These are phyloP conservation scores for Blumeria hordei DNA, from an alignment of 2,329 filamentous ascomycete genomes.

Conservation along the genomic window DNA sequence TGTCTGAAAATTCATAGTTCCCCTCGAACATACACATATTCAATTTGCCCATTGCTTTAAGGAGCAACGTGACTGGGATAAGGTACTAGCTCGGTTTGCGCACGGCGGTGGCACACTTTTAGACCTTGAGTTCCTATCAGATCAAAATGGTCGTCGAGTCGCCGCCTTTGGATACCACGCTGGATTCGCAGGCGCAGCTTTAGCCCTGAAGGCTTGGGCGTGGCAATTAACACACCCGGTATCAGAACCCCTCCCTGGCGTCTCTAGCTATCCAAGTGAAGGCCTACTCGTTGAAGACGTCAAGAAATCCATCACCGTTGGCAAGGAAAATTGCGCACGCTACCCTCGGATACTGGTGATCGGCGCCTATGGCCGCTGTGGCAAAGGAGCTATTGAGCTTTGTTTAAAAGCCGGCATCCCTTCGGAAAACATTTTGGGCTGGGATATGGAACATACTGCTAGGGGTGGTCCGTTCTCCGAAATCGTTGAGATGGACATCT, in stretches of 20 bases:
- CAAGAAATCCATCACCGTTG: slow-evolving; percentile 42
- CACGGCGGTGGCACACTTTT: slow-evolving; percentile 53
- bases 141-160: slow-evolving; percentile 45
- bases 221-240: slow-evolving; percentile 52
- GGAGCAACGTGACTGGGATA: slow-evolving; percentile 54
- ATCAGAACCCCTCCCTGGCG: slow-evolving; percentile 38
- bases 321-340: slow-evolving; percentile 39
- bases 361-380: slow-evolving; percentile 63
- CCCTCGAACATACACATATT: slow-evolving; percentile 48
- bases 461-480: slow-evolving; percentile 50
- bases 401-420: slow-evolving; percentile 51
- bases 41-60: slow-evolving; percentile 58
- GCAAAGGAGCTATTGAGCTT: slow-evolving; percentile 60
- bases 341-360: slow-evolving; percentile 61
- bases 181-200: slow-evolving; percentile 47
- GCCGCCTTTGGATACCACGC: slow-evolving; percentile 41
- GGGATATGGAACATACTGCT: slow-evolving; percentile 58
- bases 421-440: slow-evolving; percentile 38
- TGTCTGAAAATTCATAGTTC: slow-evolving; percentile 18
- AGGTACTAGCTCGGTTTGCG: slow-evolving; percentile 56
- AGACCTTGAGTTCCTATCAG: slow-evolving; percentile 69
- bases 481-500: slow-evolving; percentile 51
- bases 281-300: slow-evolving; percentile 47
- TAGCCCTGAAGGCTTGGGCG: slow-evolving; percentile 61
- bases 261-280: slow-evolving; percentile 51